These are phyloP conservation scores for Paraphaeosphaeria minitans DNA, from an alignment of 2,329 filamentous ascomycete species.

Conservation along the genomic window DNA sequence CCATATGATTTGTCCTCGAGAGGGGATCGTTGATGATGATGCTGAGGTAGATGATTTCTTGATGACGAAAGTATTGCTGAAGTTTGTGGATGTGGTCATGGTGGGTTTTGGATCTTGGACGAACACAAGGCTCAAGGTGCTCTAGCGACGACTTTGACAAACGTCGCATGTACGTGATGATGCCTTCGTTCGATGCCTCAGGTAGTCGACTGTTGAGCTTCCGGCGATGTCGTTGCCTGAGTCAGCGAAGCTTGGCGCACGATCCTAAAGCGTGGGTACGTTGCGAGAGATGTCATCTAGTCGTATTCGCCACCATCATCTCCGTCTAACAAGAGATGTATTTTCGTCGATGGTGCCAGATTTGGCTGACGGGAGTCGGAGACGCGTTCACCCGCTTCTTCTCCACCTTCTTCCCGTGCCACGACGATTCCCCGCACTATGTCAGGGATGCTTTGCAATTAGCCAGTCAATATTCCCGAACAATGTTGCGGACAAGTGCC, in stretches of 20 bases:
- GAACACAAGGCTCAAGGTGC: not conserved
- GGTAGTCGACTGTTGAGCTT: not conserved
- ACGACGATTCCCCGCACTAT: slow-evolving; percentile 23
- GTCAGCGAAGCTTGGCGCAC: not conserved
- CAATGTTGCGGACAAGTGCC: not conserved
- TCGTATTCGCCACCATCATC: not conserved
- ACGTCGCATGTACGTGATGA: not conserved
- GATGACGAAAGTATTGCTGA: too few species aligned
- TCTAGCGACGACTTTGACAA: not conserved
- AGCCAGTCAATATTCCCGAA: not conserved
- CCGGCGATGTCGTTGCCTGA: not conserved
- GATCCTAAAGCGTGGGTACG: not conserved
- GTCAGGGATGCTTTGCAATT: slow-evolving; percentile 3
- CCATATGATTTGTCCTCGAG: too few species aligned
- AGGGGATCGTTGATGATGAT: too few species aligned
- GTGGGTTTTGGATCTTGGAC: too few species aligned
- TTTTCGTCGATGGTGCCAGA: not conserved
- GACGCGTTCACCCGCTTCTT: not conserved
- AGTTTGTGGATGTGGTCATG: too few species aligned
- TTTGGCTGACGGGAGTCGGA: slow-evolving; percentile 1
- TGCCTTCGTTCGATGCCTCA: not conserved
- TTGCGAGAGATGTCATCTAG: not conserved
- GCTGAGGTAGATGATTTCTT: too few species aligned
- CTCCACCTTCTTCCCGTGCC: slow-evolving; percentile 8
- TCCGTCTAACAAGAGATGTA: not conserved